Conservation (phyloP, 495 filamentous ascomycete species). For the Penicillium maclennaniae region DNA sequence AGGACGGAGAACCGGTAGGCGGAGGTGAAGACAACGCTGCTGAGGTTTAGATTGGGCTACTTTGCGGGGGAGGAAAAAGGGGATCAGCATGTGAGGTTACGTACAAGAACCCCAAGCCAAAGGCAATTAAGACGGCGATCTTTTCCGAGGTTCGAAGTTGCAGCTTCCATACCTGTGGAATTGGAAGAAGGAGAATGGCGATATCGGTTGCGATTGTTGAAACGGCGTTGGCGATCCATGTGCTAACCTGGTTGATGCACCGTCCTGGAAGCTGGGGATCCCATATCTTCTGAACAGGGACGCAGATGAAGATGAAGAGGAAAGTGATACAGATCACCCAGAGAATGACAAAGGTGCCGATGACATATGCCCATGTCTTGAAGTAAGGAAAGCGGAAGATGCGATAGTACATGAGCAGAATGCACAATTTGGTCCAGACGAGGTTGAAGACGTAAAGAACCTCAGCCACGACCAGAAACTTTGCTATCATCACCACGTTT, state of each 20-base stretch:
- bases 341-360: constrained; percentile 33
- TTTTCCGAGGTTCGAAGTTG: constrained; percentile 29
- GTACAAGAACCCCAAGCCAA: constrained; percentile 31
- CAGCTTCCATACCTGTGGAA: constrained; percentile 40
- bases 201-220: constrained; percentile 47
- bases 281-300: constrained; percentile 41
- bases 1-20: constrained; percentile 34
- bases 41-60: too few species aligned
- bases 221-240: constrained; percentile 42
- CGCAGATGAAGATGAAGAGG: constrained; percentile 43
- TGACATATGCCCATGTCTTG: constrained; percentile 31
- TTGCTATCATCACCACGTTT: constrained; percentile 30
- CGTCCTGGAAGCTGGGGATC: constrained; percentile 25
- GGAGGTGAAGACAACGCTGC: constrained; percentile 36
- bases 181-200: constrained; percentile 40
- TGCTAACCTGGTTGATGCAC: constrained; percentile 41
- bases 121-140: constrained; percentile 15
- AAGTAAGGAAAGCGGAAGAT: constrained; percentile 38
- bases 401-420: constrained; percentile 42
- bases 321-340: constrained; percentile 44
- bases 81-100: neutral
- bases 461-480: constrained; percentile 35
- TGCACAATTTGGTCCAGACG: constrained; percentile 38
- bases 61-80: too few species aligned
- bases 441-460: constrained; percentile 40